Percentiles rank a stretch among this genome's conserved stretches.
Conservation (phyloP, 768 basidiomycete species). For the Harrya chromipes region DNA sequence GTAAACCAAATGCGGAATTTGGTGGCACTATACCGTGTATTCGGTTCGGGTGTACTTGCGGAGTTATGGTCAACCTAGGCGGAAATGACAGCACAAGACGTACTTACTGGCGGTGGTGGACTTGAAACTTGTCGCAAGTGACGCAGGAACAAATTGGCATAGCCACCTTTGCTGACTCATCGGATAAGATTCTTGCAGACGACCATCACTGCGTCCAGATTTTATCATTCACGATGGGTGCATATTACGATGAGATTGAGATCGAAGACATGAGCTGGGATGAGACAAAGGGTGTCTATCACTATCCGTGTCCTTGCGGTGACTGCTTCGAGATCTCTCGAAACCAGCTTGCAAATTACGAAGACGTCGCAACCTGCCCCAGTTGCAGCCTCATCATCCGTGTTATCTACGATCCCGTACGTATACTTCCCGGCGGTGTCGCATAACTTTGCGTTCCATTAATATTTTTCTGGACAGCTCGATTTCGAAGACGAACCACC, state of each 20-base stretch:
- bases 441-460: slow-evolving; percentile 6
- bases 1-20: too few relatives aligned
- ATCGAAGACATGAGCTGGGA: slow-evolving; percentile 98
- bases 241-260: slow-evolving; percentile 95
- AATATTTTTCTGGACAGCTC: slow-evolving; percentile 43
- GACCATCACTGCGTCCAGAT: neutral
- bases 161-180: slow-evolving; percentile 11
- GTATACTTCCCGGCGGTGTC: slow-evolving; percentile 29
- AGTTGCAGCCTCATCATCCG: slow-evolving; percentile 93
- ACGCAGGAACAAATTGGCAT: neutral
- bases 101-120: too few relatives aligned
- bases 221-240: slow-evolving; percentile 50
- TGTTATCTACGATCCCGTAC: slow-evolving; percentile 91
- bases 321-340: slow-evolving; percentile 96
- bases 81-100: too few relatives aligned
- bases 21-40: too few relatives aligned
- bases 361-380: slow-evolving; percentile 94
- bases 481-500: slow-evolving; percentile 81
- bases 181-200: neutral
- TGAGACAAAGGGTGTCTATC: slow-evolving; percentile 73
- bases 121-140: too few relatives aligned
- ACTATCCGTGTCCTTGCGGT: slow-evolving; percentile 97
- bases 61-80: too few relatives aligned
- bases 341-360: slow-evolving; percentile 79
- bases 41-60: too few relatives aligned